Evolutionary conservation across 768 basidiomycete species (phyloP).

Genomic region (Coprinopsis strossmayeri): DNA sequence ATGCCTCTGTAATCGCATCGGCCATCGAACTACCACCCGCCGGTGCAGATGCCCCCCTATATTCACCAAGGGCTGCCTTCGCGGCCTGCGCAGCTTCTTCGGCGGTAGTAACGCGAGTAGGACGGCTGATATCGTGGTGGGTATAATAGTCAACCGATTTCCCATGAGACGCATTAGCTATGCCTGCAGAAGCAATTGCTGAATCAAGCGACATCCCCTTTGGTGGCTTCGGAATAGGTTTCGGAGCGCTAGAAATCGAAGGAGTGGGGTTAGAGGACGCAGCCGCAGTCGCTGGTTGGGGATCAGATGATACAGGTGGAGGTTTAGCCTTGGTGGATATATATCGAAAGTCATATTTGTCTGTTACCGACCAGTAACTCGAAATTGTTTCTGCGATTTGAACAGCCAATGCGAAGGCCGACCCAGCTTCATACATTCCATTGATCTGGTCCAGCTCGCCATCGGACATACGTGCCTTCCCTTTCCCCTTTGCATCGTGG

Average conservation of each 20-base stretch:
- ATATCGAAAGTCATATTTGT: conserved; percentile 63
- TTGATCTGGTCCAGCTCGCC: background rate
- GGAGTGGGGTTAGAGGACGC: too few relatives aligned
- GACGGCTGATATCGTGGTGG: conserved; percentile 5
- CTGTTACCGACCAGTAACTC: conserved; percentile 64
- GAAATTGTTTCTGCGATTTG: conserved; percentile 63
- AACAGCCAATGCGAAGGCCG: conserved; percentile 63
- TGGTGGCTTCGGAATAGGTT: conserved; percentile 5
- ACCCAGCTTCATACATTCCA: conserved; percentile 46
- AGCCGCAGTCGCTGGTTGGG: too few relatives aligned
- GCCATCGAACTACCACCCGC: too few relatives aligned
- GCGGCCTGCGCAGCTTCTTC: background rate
- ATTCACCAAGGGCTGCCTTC: background rate
- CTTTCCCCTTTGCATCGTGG: conserved; percentile 6
- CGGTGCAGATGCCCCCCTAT: too few relatives aligned
- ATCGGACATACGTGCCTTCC: background rate
- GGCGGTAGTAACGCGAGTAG: background rate
- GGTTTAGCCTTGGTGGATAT: conserved; percentile 25
- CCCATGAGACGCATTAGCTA: conserved; percentile 35
- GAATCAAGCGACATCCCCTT: conserved; percentile 28
- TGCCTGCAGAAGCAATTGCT: conserved; percentile 39
- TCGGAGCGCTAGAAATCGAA: too few relatives aligned
- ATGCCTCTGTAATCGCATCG: background rate
- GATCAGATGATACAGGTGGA: too few relatives aligned
- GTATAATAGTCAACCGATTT: conserved; percentile 2